Evolutionary conservation across 768 basidiomycete genomes (phyloP), one percentile per base, ranked within the genome.

Genomic region (Hortiboletus campestris): DNA sequence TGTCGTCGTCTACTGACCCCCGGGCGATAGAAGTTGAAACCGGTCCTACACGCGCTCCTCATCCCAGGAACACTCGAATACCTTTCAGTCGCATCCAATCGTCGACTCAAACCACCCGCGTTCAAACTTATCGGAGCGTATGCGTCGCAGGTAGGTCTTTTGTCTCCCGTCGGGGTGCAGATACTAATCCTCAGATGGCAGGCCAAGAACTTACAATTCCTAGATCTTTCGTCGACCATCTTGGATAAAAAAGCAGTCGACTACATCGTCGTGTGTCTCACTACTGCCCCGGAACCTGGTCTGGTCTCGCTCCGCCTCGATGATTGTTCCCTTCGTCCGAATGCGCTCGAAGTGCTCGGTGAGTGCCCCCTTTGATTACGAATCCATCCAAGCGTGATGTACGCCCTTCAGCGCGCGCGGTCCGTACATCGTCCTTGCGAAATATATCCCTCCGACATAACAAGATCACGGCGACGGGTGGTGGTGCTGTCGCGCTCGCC

Each of bases 371-470:
- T 49, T 19, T 11, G 36, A n/a, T 39, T 20, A 6, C 19, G 11
- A 22, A 32, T 32, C 36, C 17, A 6, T 22, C 49, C 34, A 4
- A 20, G 3, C 8, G 19, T 59, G 39, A 59, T 6, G 25, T 25
- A 13, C 46, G 2, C 4, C 16, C 6, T 31, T 13, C 35, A 94
- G 92, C 91, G 17, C 86, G 93, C 53, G 84, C 84, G 14, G 84
- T 98, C 17, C 89, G 96, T 6, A 84, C 82, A 0, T 94, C 93
- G 0, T 85, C 87, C 0, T 73, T 99, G 54, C 83, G 85, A 55
- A 93, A 99, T 66, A 86, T 99, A 46, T 96, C 94, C 6, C 74
- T 99, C 22, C 84, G 96, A 16, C 82, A 91, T 44, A 98, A 99
- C 72, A 83, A 84, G 41, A 97, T 98, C 64, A 84, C 80, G 34